phyloP scores from a whole-genome alignment of 2,329 filamentous ascomycete species.

The Aspergillus pseudonomiae region DNA sequence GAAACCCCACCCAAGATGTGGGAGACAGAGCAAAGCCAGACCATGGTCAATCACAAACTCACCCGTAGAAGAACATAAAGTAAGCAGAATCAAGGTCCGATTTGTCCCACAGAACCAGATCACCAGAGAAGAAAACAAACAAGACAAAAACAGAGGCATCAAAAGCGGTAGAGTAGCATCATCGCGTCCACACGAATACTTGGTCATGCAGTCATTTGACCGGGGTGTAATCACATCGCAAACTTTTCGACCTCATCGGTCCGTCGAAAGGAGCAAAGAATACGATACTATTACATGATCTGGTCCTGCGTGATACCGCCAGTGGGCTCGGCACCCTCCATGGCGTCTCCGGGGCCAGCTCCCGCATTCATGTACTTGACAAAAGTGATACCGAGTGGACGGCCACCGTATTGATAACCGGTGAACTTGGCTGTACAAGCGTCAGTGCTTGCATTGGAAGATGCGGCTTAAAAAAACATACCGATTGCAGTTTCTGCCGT shows the following conservation, averaged over 20 bases:
- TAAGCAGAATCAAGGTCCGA: conserved; percentile 2
- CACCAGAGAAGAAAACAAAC: conserved; percentile 13
- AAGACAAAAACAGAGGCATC: conserved; percentile 12
- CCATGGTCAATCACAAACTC: conserved; percentile 3
- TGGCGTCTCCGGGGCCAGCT: conserved; percentile 63
- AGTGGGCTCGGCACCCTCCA: conserved; percentile 77
- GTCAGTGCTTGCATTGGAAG: background rate
- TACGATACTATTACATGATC: conserved; percentile 72
- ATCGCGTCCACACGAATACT: background rate
- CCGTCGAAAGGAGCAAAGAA: background rate
- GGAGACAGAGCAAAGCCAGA: conserved; percentile 1
- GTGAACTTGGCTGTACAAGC: conserved; percentile 77
- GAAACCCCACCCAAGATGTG: conserved; percentile 3
- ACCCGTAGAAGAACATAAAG: background rate
- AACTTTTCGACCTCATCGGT: conserved; percentile 12
- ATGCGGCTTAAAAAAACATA: conserved; percentile 39
- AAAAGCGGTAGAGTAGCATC: background rate
- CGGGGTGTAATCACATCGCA: conserved; percentile 8
- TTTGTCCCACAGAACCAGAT: conserved; percentile 17
- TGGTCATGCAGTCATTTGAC: conserved; percentile 2
- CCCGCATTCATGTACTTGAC: conserved; percentile 85
- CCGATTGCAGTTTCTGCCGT: conserved; percentile 89
- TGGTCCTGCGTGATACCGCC: conserved; percentile 89
- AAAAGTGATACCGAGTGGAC: conserved; percentile 88
- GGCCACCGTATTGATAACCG: conserved; percentile 94